Evolutionary conservation across 192 early-diverging fungal genomes (phyloP).

Genomic region (Radiomyces spectabilis): DNA sequence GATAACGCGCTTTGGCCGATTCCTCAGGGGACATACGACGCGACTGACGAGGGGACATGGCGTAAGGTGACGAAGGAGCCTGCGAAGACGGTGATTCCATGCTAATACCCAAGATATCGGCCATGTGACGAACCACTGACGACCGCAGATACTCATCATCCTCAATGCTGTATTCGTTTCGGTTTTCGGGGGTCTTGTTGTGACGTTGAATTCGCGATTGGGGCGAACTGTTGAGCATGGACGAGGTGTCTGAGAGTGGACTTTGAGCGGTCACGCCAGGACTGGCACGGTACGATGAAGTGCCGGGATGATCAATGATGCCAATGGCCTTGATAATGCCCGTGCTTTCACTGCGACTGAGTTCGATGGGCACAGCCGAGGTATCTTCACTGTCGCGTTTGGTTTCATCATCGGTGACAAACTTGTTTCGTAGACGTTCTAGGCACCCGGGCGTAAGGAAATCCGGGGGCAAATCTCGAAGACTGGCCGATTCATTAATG

Average conservation of each 20-base stretch:
- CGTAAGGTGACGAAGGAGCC: background rate
- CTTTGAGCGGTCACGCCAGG: too few relatives aligned
- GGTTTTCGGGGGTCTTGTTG: background rate
- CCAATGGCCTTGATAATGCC: slow-evolving; percentile 20
- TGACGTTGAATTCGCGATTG: too few relatives aligned
- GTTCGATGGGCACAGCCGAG: background rate
- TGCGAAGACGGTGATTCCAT: background rate
- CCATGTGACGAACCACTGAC: slow-evolving; percentile 54
- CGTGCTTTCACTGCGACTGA: slow-evolving; percentile 7
- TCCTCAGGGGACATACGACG: slow-evolving; percentile 53
- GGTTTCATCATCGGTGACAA: slow-evolving; percentile 10
- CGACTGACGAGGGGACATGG: slow-evolving; percentile 43
- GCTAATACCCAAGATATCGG: slow-evolving; percentile 42
- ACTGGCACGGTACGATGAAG: too few relatives aligned
- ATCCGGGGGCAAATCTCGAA: slow-evolving; percentile 39
- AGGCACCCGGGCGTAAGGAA: slow-evolving; percentile 46
- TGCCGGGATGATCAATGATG: too few relatives aligned
- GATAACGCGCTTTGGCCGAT: background rate
- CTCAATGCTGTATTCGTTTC: slow-evolving; percentile 38
- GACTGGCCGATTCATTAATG: slow-evolving; percentile 67
- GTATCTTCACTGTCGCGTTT: background rate
- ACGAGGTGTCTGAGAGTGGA: too few relatives aligned
- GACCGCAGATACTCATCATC: slow-evolving; percentile 53
- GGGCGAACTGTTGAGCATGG: too few relatives aligned
- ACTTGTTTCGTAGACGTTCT: slow-evolving; percentile 48